Percentiles rank a stretch among this genome's conserved stretches.
phyloP scores from a whole-genome alignment of 208 protist species.

The Crithidia brevicula region DNA sequence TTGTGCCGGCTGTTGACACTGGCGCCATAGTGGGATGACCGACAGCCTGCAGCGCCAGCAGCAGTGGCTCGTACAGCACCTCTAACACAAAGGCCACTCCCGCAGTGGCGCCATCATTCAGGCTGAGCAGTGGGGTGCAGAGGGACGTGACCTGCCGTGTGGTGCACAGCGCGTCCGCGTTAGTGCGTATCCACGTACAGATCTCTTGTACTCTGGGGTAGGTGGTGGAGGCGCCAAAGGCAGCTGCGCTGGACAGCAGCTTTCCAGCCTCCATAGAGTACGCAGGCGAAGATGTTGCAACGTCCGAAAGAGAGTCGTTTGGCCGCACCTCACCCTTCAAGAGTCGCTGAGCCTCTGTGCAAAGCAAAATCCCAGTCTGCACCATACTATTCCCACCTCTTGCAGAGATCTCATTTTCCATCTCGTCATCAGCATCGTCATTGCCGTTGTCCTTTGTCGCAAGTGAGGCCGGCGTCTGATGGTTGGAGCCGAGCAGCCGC shows the following conservation, averaged over 20 bases:
- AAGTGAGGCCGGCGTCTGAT: neutral
- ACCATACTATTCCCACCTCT: neutral
- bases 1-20: neutral
- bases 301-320: conserved; percentile 64
- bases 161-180: conserved; percentile 43
- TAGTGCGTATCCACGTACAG: conserved; percentile 53
- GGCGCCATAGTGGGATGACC: neutral
- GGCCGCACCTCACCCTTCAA: conserved; percentile 56
- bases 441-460: neutral
- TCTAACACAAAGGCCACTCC: conserved; percentile 57
- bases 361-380: conserved; percentile 27
- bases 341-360: conserved; percentile 59
- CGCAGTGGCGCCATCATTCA: conserved; percentile 58
- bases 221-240: conserved; percentile 68
- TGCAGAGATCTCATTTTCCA: neutral
- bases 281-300: conserved; percentile 30
- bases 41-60: conserved; percentile 35
- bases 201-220: conserved; percentile 60
- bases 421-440: neutral
- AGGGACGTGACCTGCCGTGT: conserved; percentile 84
- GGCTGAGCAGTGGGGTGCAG: conserved; percentile 62
- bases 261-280: conserved; percentile 83
- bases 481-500: conserved; percentile 4
- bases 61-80: conserved; percentile 53
- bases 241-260: conserved; percentile 59